Conservation (phyloP, 2,329 filamentous ascomycete species). For the Apiospora kogelbergensis region DNA sequence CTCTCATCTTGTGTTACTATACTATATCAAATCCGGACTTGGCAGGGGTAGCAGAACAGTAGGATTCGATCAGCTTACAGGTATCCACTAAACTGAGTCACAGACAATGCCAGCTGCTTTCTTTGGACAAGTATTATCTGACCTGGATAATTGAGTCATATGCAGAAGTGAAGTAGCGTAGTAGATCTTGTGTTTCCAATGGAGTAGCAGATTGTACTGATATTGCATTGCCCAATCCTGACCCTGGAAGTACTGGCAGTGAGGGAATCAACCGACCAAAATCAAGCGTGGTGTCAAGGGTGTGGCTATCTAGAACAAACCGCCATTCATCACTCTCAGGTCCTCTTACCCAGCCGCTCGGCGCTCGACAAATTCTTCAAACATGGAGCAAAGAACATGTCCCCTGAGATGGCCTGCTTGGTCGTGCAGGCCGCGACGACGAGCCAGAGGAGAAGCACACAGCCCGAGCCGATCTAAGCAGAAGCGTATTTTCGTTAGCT, state of each 20-base stretch:
- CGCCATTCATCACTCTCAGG: not conserved
- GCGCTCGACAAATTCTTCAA: slow-evolving; percentile 25
- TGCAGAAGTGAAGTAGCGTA: not conserved
- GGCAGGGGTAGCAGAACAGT: not conserved
- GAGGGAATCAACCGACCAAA: no score
- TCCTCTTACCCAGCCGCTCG: not conserved
- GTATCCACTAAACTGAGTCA: slow-evolving; percentile 1
- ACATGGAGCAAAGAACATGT: slow-evolving; percentile 47
- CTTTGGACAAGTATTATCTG: not conserved
- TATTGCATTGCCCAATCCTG: not conserved
- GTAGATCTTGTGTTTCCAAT: not conserved
- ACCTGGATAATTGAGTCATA: not conserved
- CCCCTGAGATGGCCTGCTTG: slow-evolving; percentile 37
- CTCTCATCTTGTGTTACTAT: not conserved
- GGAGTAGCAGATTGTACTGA: not conserved
- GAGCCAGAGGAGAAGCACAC: slow-evolving; percentile 42
- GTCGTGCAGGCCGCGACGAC: slow-evolving; percentile 40
- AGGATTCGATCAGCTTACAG: not conserved
- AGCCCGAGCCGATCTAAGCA: slow-evolving; percentile 39
- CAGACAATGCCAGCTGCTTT: not conserved
- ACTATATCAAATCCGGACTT: no score
- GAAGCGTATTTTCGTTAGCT: not conserved
- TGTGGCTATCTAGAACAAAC: no score
- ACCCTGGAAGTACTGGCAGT: no score
- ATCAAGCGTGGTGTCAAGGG: no score